Evolutionary conservation across 805 yeast genomes (phyloP).

Genomic region (Ogataea dorogensis): DNA sequence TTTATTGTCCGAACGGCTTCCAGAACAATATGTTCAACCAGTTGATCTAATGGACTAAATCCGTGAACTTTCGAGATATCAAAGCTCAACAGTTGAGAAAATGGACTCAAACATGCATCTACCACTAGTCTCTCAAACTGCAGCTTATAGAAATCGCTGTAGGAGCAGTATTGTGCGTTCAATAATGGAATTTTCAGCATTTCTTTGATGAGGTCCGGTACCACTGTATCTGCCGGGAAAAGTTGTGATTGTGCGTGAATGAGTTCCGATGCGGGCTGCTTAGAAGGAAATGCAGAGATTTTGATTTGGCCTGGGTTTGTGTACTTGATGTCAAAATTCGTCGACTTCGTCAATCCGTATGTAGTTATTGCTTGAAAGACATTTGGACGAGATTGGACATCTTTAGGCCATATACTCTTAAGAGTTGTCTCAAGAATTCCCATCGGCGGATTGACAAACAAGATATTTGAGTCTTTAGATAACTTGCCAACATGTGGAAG

Average conservation of each 20-base stretch:
- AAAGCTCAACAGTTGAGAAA: constrained; percentile 13
- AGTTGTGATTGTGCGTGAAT: constrained; percentile 8
- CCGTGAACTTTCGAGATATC: constrained; percentile 3
- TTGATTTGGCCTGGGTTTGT: constrained; percentile 23
- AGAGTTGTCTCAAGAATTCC: constrained; percentile 19
- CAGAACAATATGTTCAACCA: constrained; percentile 11
- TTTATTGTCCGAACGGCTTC: constrained; percentile 18
- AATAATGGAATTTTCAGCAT: constrained; percentile 17
- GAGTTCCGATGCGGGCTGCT: constrained; percentile 2
- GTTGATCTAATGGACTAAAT: constrained; percentile 6
- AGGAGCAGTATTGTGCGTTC: constrained; percentile 22
- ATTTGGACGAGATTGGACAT: constrained; percentile 16
- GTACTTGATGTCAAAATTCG: constrained; percentile 26
- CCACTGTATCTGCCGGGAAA: constrained; percentile 16
- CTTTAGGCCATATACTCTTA: constrained; percentile 5
- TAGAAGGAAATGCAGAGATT: constrained; percentile 20
- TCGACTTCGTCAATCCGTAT: constrained; percentile 19
- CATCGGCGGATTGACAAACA: constrained; percentile 27
- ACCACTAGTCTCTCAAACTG: constrained; percentile 25
- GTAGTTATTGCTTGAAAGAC: constrained; percentile 24
- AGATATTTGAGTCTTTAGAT: constrained; percentile 20
- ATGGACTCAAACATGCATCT: constrained; percentile 24
- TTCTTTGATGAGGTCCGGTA: constrained; percentile 16
- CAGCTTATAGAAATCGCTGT: constrained; percentile 17
- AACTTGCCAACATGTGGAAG: constrained; percentile 13